phyloP scores from a whole-genome alignment of 805 yeast species.

The Cyberlindnera japonica region DNA sequence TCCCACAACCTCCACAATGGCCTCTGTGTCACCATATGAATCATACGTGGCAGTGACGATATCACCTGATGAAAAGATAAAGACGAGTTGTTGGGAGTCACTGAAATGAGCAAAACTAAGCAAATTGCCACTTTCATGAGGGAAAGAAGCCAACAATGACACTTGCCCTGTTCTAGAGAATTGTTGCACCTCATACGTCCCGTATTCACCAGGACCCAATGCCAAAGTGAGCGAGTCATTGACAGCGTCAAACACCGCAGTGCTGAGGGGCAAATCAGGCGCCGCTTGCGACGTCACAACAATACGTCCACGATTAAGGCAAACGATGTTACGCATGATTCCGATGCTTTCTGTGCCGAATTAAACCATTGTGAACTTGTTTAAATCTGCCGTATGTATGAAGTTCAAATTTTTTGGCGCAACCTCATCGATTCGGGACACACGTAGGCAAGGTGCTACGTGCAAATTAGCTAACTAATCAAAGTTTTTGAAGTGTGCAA shows the following conservation, averaged over 20 bases:
- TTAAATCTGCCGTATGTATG: too few relatives aligned
- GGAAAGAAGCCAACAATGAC: constrained; percentile 57
- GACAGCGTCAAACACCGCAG: constrained; percentile 65
- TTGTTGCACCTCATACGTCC: constrained; percentile 71
- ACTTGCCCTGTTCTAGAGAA: constrained; percentile 61
- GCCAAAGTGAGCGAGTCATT: constrained; percentile 70
- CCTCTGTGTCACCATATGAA: constrained; percentile 34
- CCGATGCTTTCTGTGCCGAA: too few relatives aligned
- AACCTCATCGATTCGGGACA: too few relatives aligned
- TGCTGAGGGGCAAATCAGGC: constrained; percentile 58
- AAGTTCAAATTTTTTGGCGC: too few relatives aligned
- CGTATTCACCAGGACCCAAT: constrained; percentile 52
- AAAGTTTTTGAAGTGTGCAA: background rate
- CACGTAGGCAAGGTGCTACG: background rate
- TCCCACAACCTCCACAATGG: constrained; percentile 70
- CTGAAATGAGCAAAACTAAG: constrained; percentile 64
- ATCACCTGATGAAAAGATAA: constrained; percentile 75
- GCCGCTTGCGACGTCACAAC: constrained; percentile 51
- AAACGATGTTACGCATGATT: constrained; percentile 51
- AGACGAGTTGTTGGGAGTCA: constrained; percentile 61
- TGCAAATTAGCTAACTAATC: background rate
- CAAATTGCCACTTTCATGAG: constrained; percentile 40
- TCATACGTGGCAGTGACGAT: constrained; percentile 64
- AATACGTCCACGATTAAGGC: constrained; percentile 53
- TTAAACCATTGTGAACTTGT: too few relatives aligned